Base-by-base conservation (phyloP, 805 yeast genomes). In the Saccharomyces paradoxus region DNA sequence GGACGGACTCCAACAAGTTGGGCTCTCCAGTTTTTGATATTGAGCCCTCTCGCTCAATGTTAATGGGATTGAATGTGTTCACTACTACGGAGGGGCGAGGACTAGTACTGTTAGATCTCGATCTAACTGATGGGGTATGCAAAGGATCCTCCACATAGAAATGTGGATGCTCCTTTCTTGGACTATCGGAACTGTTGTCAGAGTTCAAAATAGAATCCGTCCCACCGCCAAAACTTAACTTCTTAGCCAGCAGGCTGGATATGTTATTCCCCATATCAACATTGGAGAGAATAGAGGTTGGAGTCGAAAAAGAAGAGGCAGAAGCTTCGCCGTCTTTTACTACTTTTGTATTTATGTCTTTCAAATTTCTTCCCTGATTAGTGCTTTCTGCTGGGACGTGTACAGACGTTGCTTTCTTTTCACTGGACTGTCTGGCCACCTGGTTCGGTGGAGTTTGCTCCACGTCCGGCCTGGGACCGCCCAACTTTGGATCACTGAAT, bases 111-210 rank as follows among this genome's bases (percentile, higher is more conserved):
- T 55, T 58, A 1, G 63, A 58, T 30, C 66, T 57, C 1, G 68
- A 63, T 41, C 63, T 56, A 17, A 57, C 51, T 3, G 51, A 53
- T 14, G 60, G 58, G 1, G 60, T 58, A 50, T 64, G 68, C 29
- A 64, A 52, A 12, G 56, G 54, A 51, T 64, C 64, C 49, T 63
- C 67, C 8, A 59, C 71, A 24, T 77, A 79, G 65, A 87, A 87
- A 70, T 87, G 95, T 0, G 94, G 90, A 69, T 86, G 94, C 56
- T 84, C 83, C 0, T 87, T 64, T 22, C 12, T 37, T 10, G 44
- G 44, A 4, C 44, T 37, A 37, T 37, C 44, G 13, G 44, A 37
- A 37, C 44, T 37, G 17, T 37, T 37, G 12, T 37, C 44, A 5
- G 44, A 37, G 44, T 17, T 37, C 12, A 37, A 10, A 37, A 37